Base-by-base conservation (phyloP, 768 basidiomycete species). In the Naematelia aurantialba region DNA sequence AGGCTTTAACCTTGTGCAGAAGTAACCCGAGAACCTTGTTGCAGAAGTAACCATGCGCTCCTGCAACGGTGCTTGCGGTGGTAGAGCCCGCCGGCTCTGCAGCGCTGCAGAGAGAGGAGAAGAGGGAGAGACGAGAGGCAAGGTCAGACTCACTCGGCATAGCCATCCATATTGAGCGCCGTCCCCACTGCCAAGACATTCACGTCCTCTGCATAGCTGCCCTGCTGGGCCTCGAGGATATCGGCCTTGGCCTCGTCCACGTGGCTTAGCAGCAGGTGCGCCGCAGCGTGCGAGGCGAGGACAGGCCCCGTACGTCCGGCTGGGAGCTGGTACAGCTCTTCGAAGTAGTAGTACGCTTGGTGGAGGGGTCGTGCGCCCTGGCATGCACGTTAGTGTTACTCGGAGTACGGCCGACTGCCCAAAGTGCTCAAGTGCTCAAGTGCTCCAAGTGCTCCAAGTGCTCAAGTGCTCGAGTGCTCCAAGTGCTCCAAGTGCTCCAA, bases 291-390 rank as follows among this genome's bases (percentile, higher is more conserved):
- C 13, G 73, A 65, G 17, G 77, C 74, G 14, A 76, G 62, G 10
- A 77, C 74, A 11, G 75, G 62, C 1, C 69, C 63, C 4, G 77
- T 73, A 25, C 76, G 75, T 45, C 76, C 76, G 1, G 63, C 55
- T 19, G 74, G 76, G 1, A 71, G 65, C 45, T 74, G 74, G 50
- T 75, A 76, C 11, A 76, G 69, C 58, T 78, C 77, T 62, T 78
- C 77, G 62, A 72, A 78, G 58, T 72, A 73, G 70, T 78, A 78
- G 67, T 77, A 78, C 21, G 77, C 65, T 53, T 77, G 76, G 48
- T 78, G 75, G 17, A 77, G 68, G 1, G 73, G 69, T 63, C 73
- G 60, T 19, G 65, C 64, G 19, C 75, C 75, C 71, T 75, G 60
- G n/a, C n/a, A 5, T 4, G 14, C 19, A 27, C n/a, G n/a, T n/a